Evolutionary conservation across 305 asterid species (phyloP), one percentile per base, ranked within the genome.

Genomic region (Nicotiana rustica): DNA sequence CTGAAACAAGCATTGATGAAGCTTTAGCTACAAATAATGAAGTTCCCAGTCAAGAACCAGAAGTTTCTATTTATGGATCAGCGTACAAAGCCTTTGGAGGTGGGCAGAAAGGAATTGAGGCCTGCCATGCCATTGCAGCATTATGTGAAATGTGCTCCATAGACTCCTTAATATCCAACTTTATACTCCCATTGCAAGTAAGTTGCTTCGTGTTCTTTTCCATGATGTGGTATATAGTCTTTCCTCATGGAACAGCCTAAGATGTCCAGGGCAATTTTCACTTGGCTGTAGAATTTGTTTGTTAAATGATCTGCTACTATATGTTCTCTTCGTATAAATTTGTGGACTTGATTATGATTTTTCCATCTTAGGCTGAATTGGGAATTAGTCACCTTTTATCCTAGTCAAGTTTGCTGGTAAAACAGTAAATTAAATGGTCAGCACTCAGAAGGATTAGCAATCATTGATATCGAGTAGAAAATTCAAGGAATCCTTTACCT

Each of bases 161-260:
- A 75, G 97, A 93, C 87, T 95, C 98, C 60, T 84, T 97, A 81
- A 93, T 97, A 88, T 97, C 99, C 87, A 97, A 95, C 89, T 97
- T 97, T 84, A 97, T 97, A 89, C 92, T 95, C 83, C 99, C 99
- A 33, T 91, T 97, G 85, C 99, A 97, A 99, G 99, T 94, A 86
- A 82, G 83, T 87, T 86, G 60, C 90, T 79, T 59, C 64, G 77
- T 55, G 33, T 77, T 77, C 33, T 77, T 25, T 76, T 76, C 67
- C 19, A 17, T 76, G 52, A 31, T 76, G 67, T 76, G 18, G 80
- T 56, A 56, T 77, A 31, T 76, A 55, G 31, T 55, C 47, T 52
- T 75, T 52, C 79, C 29, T 49, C 44, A 25, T 75, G 64, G 25
- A 76, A 76, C 31, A 17, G 8, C 10, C 49, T 75, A 75, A 75